phyloP scores from a whole-genome alignment of 1,284 basidiomycete genomes.

The Papiliotrema flavescens region DNA sequence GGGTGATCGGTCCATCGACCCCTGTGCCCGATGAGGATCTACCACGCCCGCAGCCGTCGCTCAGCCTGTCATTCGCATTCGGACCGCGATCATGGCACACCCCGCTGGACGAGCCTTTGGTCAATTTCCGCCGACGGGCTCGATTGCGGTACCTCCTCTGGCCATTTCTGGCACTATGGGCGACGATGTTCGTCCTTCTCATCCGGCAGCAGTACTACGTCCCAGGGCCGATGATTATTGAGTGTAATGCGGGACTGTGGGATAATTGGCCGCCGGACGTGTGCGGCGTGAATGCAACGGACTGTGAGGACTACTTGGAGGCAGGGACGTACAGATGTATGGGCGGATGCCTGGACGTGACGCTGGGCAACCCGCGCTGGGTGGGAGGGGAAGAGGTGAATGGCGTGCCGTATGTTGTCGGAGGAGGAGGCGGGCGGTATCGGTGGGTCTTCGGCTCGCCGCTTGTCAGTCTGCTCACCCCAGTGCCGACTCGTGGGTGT shows the following conservation, averaged over 20 bases:
- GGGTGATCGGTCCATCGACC: constrained; percentile 1
- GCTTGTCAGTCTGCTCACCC: neutral
- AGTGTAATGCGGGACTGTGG: constrained; percentile 33
- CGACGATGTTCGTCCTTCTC: constrained; percentile 30
- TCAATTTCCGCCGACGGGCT: neutral
- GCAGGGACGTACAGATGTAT: constrained; percentile 29
- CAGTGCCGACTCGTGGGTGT: constrained; percentile 45
- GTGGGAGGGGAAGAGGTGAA: constrained; percentile 32
- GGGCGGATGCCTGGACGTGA: constrained; percentile 33
- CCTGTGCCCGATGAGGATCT: neutral
- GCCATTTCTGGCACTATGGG: constrained; percentile 32
- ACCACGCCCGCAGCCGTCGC: neutral
- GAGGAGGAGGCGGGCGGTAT: constrained; percentile 25
- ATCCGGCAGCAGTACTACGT: constrained; percentile 38
- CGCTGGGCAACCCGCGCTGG: constrained; percentile 40
- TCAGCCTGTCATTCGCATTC: neutral
- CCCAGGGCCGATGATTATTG: constrained; percentile 21
- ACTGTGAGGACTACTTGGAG: constrained; percentile 22
- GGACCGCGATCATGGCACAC: neutral
- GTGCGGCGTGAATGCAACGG: constrained; percentile 34
- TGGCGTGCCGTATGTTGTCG: constrained; percentile 34
- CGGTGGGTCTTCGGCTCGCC: constrained; percentile 20
- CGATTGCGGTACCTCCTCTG: constrained; percentile 7
- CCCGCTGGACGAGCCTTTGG: neutral
- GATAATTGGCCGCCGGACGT: constrained; percentile 40